Percentiles rank a stretch among this genome's conserved stretches.
Evolutionary conservation across 2,329 filamentous ascomycete species (phyloP).

Genomic region (Trichophyton mentagrophytes): DNA sequence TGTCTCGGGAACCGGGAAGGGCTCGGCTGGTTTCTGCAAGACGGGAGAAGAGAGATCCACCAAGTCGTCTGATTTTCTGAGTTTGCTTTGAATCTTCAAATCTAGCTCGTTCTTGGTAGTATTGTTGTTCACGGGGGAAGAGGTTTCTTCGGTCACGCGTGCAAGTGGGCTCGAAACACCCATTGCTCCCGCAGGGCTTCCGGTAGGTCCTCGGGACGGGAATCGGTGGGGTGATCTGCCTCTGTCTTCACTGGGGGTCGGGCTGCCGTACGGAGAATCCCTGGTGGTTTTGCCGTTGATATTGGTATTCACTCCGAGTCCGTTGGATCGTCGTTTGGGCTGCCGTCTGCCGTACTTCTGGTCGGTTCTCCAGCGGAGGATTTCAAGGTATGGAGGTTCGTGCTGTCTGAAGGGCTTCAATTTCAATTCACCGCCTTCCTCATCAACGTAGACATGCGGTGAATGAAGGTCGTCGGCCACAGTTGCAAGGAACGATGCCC

Average conservation of each 20-base stretch:
- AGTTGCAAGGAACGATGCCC: constrained; percentile 72
- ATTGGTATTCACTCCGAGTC: constrained; percentile 42
- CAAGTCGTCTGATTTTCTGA: constrained; percentile 25
- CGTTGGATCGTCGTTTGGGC: constrained; percentile 37
- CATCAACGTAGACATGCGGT: constrained; percentile 83
- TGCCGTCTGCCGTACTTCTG: constrained; percentile 69
- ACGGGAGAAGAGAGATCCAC: constrained; percentile 28
- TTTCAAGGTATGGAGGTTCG: constrained; percentile 87
- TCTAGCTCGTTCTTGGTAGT: constrained; percentile 25
- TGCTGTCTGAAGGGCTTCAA: constrained; percentile 80
- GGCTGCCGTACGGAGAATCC: constrained; percentile 43
- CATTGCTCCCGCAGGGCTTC: constrained; percentile 33
- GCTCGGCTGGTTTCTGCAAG: constrained; percentile 5
- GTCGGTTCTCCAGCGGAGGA: constrained; percentile 86
- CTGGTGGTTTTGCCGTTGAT: constrained; percentile 35
- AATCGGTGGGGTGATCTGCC: constrained; percentile 39
- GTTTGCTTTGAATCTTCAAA: constrained; percentile 15
- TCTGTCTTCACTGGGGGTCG: constrained; percentile 33
- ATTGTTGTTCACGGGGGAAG: constrained; percentile 23
- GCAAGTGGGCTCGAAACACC: constrained; percentile 35
- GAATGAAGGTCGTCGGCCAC: constrained; percentile 84
- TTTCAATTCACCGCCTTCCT: constrained; percentile 83
- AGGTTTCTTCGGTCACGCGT: constrained; percentile 34
- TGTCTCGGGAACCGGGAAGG: not conserved
- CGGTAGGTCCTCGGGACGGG: constrained; percentile 29